Conservation (phyloP, 805 yeast genomes). For the Metschnikowia similis region DNA sequence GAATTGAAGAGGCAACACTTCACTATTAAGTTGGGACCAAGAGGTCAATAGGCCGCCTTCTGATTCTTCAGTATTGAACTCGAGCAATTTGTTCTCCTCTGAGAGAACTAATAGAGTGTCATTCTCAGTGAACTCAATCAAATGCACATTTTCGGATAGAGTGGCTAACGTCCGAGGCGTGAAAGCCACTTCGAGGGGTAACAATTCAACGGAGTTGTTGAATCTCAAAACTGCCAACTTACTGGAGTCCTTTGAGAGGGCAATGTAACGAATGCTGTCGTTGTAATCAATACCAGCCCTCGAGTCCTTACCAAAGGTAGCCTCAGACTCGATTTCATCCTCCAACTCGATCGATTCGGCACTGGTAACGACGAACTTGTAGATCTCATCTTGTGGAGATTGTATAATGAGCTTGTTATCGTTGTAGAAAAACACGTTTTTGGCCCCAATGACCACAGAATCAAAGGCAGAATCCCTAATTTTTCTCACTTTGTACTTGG, state of each 20-base stretch:
- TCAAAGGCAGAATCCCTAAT: slow-evolving; percentile 42
- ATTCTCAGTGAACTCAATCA: slow-evolving; percentile 50
- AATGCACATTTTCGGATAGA: slow-evolving; percentile 56
- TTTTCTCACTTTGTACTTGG: slow-evolving; percentile 47
- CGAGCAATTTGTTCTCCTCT: slow-evolving; percentile 70
- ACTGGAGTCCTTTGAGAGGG: slow-evolving; percentile 42
- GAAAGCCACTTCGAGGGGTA: slow-evolving; percentile 25
- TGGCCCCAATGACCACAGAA: slow-evolving; percentile 52
- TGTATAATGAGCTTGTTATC: slow-evolving; percentile 46
- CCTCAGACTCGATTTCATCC: slow-evolving; percentile 38
- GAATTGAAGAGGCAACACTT: slow-evolving; percentile 65
- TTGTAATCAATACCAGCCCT: slow-evolving; percentile 40
- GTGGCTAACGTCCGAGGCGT: slow-evolving; percentile 48
- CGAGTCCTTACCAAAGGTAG: slow-evolving; percentile 6
- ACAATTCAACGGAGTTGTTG: slow-evolving; percentile 61
- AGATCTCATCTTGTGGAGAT: slow-evolving; percentile 60
- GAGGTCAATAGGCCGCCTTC: slow-evolving; percentile 45
- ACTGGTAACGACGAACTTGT: slow-evolving; percentile 31
- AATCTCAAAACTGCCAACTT: slow-evolving; percentile 56
- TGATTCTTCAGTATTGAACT: slow-evolving; percentile 37
- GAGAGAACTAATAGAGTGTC: slow-evolving; percentile 60
- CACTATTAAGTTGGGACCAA: slow-evolving; percentile 81
- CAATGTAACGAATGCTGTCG: slow-evolving; percentile 50
- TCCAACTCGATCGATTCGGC: slow-evolving; percentile 28
- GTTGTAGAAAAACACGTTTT: slow-evolving; percentile 43